These are phyloP conservation scores for Mrakia frigida DNA, from an alignment of 768 basidiomycete species.

Conservation along the genomic window DNA sequence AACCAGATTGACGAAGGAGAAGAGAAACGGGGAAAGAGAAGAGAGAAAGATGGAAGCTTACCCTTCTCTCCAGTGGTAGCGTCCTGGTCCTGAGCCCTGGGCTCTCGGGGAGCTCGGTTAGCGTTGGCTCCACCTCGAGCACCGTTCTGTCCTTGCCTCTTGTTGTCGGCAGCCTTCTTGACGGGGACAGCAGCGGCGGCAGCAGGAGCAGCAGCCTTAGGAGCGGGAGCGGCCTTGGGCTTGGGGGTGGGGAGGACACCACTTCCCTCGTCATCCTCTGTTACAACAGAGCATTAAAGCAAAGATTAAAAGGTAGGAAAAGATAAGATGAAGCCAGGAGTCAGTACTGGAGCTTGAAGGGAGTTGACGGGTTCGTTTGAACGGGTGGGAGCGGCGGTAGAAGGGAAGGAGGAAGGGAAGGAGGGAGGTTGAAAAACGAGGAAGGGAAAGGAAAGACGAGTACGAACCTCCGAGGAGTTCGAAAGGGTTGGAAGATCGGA, in stretches of 20 bases:
- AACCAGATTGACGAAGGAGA: neutral
- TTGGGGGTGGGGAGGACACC: constrained; percentile 31
- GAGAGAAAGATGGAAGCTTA: neutral
- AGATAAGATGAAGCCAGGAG: neutral
- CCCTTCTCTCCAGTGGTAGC: constrained; percentile 29
- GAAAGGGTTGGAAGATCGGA: constrained; percentile 32
- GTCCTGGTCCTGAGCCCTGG: constrained; percentile 26
- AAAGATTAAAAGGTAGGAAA: neutral
- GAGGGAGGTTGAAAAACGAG: neutral
- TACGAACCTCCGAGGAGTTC: constrained; percentile 32
- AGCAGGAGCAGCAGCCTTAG: constrained; percentile 30
- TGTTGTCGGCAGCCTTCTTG: constrained; percentile 17
- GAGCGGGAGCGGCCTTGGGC: constrained; percentile 29
- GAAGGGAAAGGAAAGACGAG: neutral
- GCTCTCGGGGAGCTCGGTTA: constrained; percentile 22
- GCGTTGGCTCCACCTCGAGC: constrained; percentile 13
- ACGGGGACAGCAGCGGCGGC: constrained; percentile 26
- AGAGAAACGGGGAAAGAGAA: neutral
- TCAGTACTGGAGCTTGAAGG: neutral
- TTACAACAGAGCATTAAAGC: neutral
- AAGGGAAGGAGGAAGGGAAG: neutral
- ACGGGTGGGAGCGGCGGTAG: neutral
- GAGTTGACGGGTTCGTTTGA: neutral
- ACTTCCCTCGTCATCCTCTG: constrained; percentile 31
- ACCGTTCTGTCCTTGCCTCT: neutral